A percentile compares a stretch with the other conserved stretches of the same genome.
Conservation (phyloP, 2,329 filamentous ascomycete species). For the Nothophoma quercina region DNA sequence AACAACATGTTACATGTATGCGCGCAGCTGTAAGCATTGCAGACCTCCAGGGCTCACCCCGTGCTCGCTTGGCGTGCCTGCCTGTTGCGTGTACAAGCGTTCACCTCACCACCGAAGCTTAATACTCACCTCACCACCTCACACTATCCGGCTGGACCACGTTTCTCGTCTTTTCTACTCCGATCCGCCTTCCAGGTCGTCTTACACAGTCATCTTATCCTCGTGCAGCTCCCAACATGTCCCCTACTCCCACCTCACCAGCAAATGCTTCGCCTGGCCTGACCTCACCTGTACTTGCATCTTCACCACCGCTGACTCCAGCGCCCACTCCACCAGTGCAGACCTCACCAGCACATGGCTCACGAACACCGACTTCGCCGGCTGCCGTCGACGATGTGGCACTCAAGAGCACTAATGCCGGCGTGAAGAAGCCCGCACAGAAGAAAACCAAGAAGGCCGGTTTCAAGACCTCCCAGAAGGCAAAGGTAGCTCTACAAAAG, state of each 20-base stretch:
- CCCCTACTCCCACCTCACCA: slow-evolving; percentile 28
- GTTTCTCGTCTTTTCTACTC: background rate
- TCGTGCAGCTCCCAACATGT: slow-evolving; percentile 28
- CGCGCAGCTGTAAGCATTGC: background rate
- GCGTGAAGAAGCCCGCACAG: slow-evolving; percentile 39
- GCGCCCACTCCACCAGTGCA: too few relatives aligned
- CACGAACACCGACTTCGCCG: slow-evolving; percentile 27
- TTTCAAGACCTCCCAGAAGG: slow-evolving; percentile 33
- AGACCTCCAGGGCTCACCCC: background rate
- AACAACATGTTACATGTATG: too few relatives aligned
- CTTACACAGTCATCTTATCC: background rate
- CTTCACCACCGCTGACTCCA: too few relatives aligned
- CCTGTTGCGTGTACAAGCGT: slow-evolving; percentile 8
- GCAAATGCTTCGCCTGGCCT: background rate
- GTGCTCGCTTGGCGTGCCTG: slow-evolving; percentile 17
- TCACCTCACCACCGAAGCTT: slow-evolving; percentile 10
- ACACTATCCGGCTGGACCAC: too few relatives aligned
- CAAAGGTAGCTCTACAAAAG: slow-evolving; percentile 40
- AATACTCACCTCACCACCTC: background rate
- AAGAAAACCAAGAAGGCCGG: slow-evolving; percentile 18
- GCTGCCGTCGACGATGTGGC: slow-evolving; percentile 27
- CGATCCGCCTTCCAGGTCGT: background rate
- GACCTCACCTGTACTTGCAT: too few relatives aligned
- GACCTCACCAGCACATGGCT: too few relatives aligned
- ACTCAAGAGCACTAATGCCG: slow-evolving; percentile 24